Conservation (phyloP, 805 yeast species). For the Lipomyces kockii region DNA sequence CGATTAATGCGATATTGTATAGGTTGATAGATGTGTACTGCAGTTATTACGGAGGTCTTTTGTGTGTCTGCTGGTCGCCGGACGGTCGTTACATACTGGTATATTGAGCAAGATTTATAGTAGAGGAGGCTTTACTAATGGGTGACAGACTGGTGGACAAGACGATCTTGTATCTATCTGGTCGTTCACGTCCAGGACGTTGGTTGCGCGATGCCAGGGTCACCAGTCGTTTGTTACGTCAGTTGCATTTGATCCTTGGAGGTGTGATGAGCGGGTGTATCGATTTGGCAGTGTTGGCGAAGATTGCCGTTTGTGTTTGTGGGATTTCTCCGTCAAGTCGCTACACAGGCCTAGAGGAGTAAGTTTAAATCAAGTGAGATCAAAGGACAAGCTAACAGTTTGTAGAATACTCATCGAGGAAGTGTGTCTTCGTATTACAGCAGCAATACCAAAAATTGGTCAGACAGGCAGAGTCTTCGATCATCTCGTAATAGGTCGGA, state of each 20-base stretch:
- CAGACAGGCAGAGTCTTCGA: constrained; percentile 15
- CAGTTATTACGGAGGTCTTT: constrained; percentile 68
- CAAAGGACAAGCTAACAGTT: background rate
- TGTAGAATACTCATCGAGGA: constrained; percentile 25
- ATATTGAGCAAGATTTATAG: background rate
- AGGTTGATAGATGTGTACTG: constrained; percentile 58
- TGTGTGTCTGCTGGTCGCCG: constrained; percentile 57
- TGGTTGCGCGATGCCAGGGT: constrained; percentile 53
- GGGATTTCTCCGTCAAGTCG: constrained; percentile 59
- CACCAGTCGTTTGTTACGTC: constrained; percentile 58
- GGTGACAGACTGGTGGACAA: constrained; percentile 55
- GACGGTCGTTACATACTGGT: constrained; percentile 52
- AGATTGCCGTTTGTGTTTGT: constrained; percentile 57
- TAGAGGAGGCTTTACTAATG: background rate
- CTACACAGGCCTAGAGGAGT: constrained; percentile 41
- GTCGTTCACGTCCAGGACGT: constrained; percentile 44
- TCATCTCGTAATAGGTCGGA: constrained; percentile 25
- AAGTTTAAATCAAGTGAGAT: background rate
- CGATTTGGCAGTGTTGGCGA: constrained; percentile 61
- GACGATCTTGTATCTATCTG: constrained; percentile 57
- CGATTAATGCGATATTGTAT: background rate
- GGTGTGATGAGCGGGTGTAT: constrained; percentile 48
- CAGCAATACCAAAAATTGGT: constrained; percentile 11
- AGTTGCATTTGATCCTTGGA: constrained; percentile 52
- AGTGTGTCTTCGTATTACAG: constrained; percentile 30